Evolutionary conservation across 1,139 yeast species (phyloP).

Genomic region (Martiniozyma asiatica): DNA sequence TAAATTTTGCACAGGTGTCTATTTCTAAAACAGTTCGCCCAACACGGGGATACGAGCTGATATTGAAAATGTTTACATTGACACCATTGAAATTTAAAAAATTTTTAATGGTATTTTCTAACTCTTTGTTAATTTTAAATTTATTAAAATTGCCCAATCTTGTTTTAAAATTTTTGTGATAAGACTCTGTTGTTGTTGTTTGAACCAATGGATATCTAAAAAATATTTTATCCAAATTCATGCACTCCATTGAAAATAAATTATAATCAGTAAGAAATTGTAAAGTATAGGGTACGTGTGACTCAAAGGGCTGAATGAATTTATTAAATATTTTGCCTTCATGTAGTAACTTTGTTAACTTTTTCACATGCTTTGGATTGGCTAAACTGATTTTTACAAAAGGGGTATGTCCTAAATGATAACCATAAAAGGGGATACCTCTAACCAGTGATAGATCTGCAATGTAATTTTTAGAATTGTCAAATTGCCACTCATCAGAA

Average conservation of each 20-base stretch:
- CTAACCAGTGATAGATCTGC: conserved; percentile 61
- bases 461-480: conserved; percentile 27
- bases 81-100: conserved; percentile 3
- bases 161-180: conserved; percentile 13
- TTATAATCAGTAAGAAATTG: conserved; percentile 81
- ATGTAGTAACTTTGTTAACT: conserved; percentile 50
- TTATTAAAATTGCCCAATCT: conserved; percentile 13
- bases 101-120: conserved; percentile 12
- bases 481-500: conserved; percentile 8
- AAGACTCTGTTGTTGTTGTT: conserved; percentile 1
- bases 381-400: conserved; percentile 60
- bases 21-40: conserved; percentile 58
- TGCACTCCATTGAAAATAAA: conserved; percentile 75
- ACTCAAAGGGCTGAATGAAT: conserved; percentile 46
- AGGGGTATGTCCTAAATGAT: conserved; percentile 47
- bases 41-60: conserved; percentile 32
- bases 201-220: conserved; percentile 31
- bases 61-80: conserved; percentile 15
- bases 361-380: conserved; percentile 47
- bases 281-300: conserved; percentile 65
- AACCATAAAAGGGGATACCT: conserved; percentile 80
- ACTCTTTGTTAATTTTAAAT: conserved; percentile 12
- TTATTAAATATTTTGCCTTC: conserved; percentile 31
- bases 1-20: conserved; percentile 49
- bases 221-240: conserved; percentile 28